Evolutionary conservation across 495 filamentous ascomycete species (phyloP).

Genomic region (Cercophora scortea): DNA sequence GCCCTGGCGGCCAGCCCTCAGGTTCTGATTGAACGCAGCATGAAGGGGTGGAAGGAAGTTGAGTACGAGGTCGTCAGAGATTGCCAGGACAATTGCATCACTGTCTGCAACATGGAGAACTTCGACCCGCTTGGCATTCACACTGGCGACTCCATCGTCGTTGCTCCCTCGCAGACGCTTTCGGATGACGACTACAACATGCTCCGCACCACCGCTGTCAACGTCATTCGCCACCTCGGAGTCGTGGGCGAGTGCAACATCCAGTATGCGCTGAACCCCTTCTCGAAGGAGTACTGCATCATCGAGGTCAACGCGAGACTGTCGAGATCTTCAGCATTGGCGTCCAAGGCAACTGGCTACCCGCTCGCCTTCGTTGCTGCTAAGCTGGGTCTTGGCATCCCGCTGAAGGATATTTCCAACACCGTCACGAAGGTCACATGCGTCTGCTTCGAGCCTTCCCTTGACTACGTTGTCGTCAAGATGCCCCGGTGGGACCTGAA

Average conservation of each 20-base stretch:
- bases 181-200: constrained; percentile 98
- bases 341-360: constrained; percentile 95
- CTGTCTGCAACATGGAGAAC: constrained; percentile 99
- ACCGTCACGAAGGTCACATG: constrained; percentile 93
- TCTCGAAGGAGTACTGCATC: constrained; percentile 95
- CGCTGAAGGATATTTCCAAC: constrained; percentile 93
- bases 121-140: constrained; percentile 98
- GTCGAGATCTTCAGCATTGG: constrained; percentile 87
- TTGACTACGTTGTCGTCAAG: constrained; percentile 98
- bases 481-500: constrained; percentile 98
- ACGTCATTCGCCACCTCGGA: constrained; percentile 93
- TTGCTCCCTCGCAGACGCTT: constrained; percentile 92
- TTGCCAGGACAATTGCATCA: constrained; percentile 96
- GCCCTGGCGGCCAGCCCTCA: constrained; percentile 93
- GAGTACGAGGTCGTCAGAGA: constrained; percentile 98
- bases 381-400: constrained; percentile 89
- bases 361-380: constrained; percentile 94
- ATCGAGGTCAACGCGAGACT: constrained; percentile 98
- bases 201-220: constrained; percentile 96
- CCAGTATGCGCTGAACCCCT: constrained; percentile 94
- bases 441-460: constrained; percentile 97
- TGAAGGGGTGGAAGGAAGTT: constrained; percentile 99
- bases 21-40: constrained; percentile 91
- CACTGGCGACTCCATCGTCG: constrained; percentile 97
- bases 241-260: constrained; percentile 99